Percentiles rank a stretch among this genome's conserved stretches.
Evolutionary conservation across 352 stramenopile genomes (phyloP).

Genomic region (Pythium sp.): DNA sequence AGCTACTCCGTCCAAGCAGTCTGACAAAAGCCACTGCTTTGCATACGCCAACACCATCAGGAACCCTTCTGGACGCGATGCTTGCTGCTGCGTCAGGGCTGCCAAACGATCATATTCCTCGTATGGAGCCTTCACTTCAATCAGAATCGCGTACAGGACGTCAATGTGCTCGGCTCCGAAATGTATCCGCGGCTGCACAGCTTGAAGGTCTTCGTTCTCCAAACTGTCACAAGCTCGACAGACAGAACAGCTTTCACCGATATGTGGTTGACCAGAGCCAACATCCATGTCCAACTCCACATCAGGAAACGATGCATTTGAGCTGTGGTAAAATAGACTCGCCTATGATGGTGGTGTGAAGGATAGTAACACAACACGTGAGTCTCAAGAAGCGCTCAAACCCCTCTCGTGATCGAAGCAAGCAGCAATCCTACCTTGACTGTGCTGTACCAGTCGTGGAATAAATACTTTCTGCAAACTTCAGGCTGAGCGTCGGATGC

Average conservation of each 20-base stretch:
- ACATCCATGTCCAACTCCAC: slow-evolving; percentile 76
- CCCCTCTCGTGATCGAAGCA: background rate
- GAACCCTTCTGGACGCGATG: slow-evolving; percentile 80
- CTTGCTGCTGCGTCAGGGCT: slow-evolving; percentile 64
- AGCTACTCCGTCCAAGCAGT: slow-evolving; percentile 69
- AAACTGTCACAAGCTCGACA: slow-evolving; percentile 27
- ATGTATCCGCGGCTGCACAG: slow-evolving; percentile 55
- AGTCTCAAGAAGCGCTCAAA: background rate
- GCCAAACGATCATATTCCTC: slow-evolving; percentile 79
- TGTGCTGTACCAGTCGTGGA: slow-evolving; percentile 80
- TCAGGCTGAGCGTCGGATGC: slow-evolving; percentile 11
- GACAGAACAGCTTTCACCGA: slow-evolving; percentile 33
- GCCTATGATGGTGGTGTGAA: slow-evolving; percentile 19
- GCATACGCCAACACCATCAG: slow-evolving; percentile 82
- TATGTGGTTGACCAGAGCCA: slow-evolving; percentile 29
- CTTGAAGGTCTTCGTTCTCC: slow-evolving; percentile 18
- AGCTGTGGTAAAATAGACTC: slow-evolving; percentile 74
- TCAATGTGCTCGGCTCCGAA: slow-evolving; percentile 79
- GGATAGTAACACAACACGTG: background rate
- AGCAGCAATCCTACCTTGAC: slow-evolving; percentile 49
- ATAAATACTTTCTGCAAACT: slow-evolving; percentile 64
- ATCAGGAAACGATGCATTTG: slow-evolving; percentile 75
- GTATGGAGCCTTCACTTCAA: slow-evolving; percentile 85
- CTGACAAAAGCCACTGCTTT: slow-evolving; percentile 80
- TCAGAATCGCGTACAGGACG: slow-evolving; percentile 81